Percentiles rank a stretch among this genome's conserved stretches.
These are phyloP conservation scores for Sporisorium scitamineum DNA, from an alignment of 1,284 basidiomycete genomes.

Conservation along the genomic window DNA sequence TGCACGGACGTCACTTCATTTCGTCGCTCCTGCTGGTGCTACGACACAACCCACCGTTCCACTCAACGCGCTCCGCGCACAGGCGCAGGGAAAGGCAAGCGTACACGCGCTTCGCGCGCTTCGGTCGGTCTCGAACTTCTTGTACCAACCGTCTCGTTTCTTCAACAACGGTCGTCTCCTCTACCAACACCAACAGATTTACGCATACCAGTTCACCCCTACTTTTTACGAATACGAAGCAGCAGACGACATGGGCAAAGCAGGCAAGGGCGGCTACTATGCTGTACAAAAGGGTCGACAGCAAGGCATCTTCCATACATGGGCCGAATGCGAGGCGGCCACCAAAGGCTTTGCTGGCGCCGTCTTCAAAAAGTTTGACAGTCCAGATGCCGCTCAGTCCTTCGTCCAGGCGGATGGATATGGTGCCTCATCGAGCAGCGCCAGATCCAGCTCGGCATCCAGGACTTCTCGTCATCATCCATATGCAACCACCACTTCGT, in stretches of 20 bases:
- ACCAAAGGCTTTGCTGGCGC: slow-evolving; percentile 75
- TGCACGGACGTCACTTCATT: slow-evolving; percentile 22
- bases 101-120: background rate
- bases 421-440: background rate
- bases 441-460: background rate
- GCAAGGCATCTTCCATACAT: slow-evolving; percentile 61
- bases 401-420: slow-evolving; percentile 38
- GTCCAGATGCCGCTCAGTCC: slow-evolving; percentile 72
- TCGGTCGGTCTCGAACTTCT: background rate
- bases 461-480: background rate
- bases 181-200: background rate
- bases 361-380: slow-evolving; percentile 77
- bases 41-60: background rate
- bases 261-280: slow-evolving; percentile 38
- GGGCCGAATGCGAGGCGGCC: slow-evolving; percentile 75
- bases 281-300: slow-evolving; percentile 59
- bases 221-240: background rate
- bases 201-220: slow-evolving; percentile 5
- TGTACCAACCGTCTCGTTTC: background rate
- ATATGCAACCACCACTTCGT: background rate
- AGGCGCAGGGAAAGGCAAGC: background rate
- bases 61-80: slow-evolving; percentile 1
- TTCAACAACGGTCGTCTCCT: background rate
- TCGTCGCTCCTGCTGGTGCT: background rate
- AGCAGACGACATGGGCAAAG: slow-evolving; percentile 21